A percentile compares a stretch with the other conserved stretches of the same genome.
Conservation (phyloP, 2,329 filamentous ascomycete species). For the Spiromastix sp. region DNA sequence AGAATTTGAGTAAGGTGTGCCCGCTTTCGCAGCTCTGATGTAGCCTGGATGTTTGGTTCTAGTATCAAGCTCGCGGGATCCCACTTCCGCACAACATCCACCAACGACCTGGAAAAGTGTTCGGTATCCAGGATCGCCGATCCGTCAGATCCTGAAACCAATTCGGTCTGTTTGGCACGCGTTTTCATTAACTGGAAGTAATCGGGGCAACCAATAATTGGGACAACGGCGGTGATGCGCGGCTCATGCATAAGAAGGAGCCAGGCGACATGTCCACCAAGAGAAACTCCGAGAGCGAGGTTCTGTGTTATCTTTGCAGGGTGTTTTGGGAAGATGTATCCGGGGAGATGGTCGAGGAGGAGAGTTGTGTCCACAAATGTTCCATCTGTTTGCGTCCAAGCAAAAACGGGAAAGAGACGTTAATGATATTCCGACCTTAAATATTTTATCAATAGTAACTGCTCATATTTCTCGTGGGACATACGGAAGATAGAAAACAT, state of each 20-base stretch:
- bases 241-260: slow-evolving; percentile 68
- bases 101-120: slow-evolving; percentile 63
- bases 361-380: slow-evolving; percentile 64
- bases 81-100: slow-evolving; percentile 50
- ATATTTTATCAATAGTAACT: no score
- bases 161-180: slow-evolving; percentile 60
- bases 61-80: slow-evolving; percentile 71
- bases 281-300: slow-evolving; percentile 67
- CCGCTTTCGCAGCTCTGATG: slow-evolving; percentile 33
- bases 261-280: slow-evolving; percentile 84
- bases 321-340: slow-evolving; percentile 54
- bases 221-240: slow-evolving; percentile 64
- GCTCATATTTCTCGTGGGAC: slow-evolving; percentile 11
- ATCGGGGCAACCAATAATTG: slow-evolving; percentile 82
- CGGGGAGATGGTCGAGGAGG: slow-evolving; percentile 66
- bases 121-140: slow-evolving; percentile 62
- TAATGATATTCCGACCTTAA: no score
- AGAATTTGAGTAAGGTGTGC: slow-evolving; percentile 32
- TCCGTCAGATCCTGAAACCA: slow-evolving; percentile 45
- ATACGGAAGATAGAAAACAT: slow-evolving; percentile 71
- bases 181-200: slow-evolving; percentile 72
- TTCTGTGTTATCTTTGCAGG: slow-evolving; percentile 47
- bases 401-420: no score
- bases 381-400: slow-evolving; percentile 43
- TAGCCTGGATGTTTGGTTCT: no score